phyloP scores from a whole-genome alignment of 495 filamentous ascomycete genomes.

The Podospora anserina region DNA sequence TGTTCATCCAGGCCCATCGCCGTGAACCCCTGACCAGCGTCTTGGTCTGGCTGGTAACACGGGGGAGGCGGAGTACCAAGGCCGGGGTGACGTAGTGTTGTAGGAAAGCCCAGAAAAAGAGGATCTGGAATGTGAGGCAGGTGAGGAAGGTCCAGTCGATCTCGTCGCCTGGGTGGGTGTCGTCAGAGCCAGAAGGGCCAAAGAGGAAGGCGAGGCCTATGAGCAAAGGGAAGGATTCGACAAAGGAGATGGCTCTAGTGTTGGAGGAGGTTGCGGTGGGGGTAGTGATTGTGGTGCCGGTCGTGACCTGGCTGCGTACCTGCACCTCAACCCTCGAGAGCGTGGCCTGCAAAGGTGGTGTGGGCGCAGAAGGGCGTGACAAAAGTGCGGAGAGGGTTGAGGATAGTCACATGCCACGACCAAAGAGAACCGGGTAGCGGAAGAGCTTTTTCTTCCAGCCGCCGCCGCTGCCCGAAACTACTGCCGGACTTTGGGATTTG shows the following conservation, averaged over 20 bases:
- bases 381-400: neutral
- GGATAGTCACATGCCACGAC: constrained; percentile 32
- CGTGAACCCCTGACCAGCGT: neutral
- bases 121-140: constrained; percentile 25
- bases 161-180: constrained; percentile 9
- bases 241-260: constrained; percentile 29
- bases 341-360: neutral
- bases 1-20: constrained; percentile 1
- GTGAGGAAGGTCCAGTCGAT: constrained; percentile 27
- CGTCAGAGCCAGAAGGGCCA: constrained; percentile 10
- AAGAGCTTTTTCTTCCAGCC: constrained; percentile 32
- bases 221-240: constrained; percentile 16
- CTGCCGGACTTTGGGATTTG: constrained; percentile 16
- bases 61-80: constrained; percentile 3
- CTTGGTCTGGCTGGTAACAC: neutral
- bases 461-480: constrained; percentile 20
- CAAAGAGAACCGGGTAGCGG: constrained; percentile 30
- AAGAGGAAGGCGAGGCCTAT: constrained; percentile 21
- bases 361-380: constrained; percentile 3
- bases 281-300: neutral
- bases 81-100: constrained; percentile 8
- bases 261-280: constrained; percentile 5
- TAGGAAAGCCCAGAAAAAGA: constrained; percentile 25
- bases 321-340: constrained; percentile 8
- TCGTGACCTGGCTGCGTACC: constrained; percentile 3